Percentiles rank a stretch among this genome's conserved stretches.
phyloP scores from a whole-genome alignment of 345 rosid species.

The Brassica carinata region DNA sequence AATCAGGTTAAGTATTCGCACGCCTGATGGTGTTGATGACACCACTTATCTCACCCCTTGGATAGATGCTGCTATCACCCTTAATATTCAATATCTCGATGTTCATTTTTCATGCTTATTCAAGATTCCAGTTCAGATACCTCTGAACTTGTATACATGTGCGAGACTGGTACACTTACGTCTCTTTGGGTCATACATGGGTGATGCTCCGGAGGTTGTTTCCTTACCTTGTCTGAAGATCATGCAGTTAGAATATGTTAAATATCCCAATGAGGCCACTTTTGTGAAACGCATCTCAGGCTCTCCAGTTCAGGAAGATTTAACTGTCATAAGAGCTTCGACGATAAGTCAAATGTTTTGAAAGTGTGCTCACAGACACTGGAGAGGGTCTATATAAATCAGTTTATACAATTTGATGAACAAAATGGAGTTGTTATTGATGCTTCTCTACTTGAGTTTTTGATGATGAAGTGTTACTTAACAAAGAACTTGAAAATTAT shows the following conservation, averaged over 20 bases:
- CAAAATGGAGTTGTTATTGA: not conserved
- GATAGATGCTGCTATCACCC: not conserved
- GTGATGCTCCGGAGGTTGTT: not conserved
- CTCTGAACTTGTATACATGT: not conserved
- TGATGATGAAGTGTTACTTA: not conserved
- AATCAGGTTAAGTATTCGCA: not conserved
- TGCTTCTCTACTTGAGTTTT: not conserved
- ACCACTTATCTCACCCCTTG: not conserved
- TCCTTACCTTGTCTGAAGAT: not conserved
- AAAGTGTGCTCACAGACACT: not conserved
- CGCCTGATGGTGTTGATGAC: not conserved
- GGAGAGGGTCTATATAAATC: not conserved
- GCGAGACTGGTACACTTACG: not conserved
- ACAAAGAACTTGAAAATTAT: not conserved
- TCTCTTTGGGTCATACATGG: not conserved
- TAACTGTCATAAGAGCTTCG: not conserved
- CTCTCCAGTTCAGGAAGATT: not conserved
- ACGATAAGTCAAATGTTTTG: not conserved
- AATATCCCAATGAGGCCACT: not conserved
- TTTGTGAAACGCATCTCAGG: not conserved
- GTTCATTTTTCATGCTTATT: not conserved
- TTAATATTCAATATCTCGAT: not conserved
- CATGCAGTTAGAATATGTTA: not conserved
- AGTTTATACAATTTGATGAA: not conserved
- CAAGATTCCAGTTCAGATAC: not conserved